Conservation (phyloP, 768 basidiomycete genomes). For the Suillus lakei region DNA sequence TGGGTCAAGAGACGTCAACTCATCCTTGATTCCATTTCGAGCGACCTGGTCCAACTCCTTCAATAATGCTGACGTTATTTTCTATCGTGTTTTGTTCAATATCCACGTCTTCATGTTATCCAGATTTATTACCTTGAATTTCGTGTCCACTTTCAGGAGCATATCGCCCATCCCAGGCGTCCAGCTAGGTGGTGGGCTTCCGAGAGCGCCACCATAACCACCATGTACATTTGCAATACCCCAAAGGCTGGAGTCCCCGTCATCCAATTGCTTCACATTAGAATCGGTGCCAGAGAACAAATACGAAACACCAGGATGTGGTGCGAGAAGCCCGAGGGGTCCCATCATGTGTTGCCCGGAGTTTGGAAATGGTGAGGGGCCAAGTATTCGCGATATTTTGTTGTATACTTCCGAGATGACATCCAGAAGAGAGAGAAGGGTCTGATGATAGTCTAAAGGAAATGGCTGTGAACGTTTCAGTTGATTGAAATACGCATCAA, state of each 20-base stretch:
- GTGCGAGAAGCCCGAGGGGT: slow-evolving; percentile 72
- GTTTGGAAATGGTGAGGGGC: slow-evolving; percentile 77
- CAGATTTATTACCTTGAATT: slow-evolving; percentile 67
- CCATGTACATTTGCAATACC: slow-evolving; percentile 62
- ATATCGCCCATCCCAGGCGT: slow-evolving; percentile 68
- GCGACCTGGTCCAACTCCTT: slow-evolving; percentile 88
- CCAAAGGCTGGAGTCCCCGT: slow-evolving; percentile 66
- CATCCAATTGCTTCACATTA: slow-evolving; percentile 44
- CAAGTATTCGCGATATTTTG: slow-evolving; percentile 82
- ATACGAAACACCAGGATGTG: slow-evolving; percentile 84
- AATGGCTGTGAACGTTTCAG: slow-evolving; percentile 64
- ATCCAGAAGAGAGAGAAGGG: slow-evolving; percentile 85
- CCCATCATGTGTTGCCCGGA: slow-evolving; percentile 76
- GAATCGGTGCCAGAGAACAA: slow-evolving; percentile 53
- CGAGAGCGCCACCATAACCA: slow-evolving; percentile 38
- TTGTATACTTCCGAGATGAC: slow-evolving; percentile 90
- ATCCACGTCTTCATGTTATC: neutral
- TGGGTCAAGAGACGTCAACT: slow-evolving; percentile 82
- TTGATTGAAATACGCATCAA: slow-evolving; percentile 3
- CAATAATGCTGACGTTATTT: slow-evolving; percentile 77
- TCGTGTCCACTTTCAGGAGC: slow-evolving; percentile 79
- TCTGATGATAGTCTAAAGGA: slow-evolving; percentile 87
- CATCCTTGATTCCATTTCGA: slow-evolving; percentile 79
- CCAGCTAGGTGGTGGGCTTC: slow-evolving; percentile 65
- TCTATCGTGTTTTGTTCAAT: slow-evolving; percentile 49